These are phyloP conservation scores for Clarireedia homoeocarpa DNA, from an alignment of 2,329 filamentous ascomycete genomes.

Conservation along the genomic window DNA sequence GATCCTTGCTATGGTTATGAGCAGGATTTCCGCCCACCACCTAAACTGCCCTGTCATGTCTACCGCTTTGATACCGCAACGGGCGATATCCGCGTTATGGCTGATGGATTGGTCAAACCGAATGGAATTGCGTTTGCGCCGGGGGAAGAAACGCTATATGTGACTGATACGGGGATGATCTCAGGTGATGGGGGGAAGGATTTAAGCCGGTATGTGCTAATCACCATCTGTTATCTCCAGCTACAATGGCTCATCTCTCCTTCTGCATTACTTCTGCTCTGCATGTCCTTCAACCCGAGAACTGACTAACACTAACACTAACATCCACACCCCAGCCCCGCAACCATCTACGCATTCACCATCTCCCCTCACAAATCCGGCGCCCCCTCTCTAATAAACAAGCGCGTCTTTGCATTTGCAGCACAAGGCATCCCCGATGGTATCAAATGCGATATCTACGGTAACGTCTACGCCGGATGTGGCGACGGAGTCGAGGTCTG, in stretches of 20 bases:
- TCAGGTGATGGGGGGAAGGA: conserved; percentile 16
- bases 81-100: conserved; percentile 45
- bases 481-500: conserved; percentile 49
- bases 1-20: conserved; percentile 52
- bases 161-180: conserved; percentile 47
- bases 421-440: conserved; percentile 51
- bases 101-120: conserved; percentile 47
- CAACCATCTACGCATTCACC: conserved; percentile 18
- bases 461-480: conserved; percentile 48
- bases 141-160: conserved; percentile 42
- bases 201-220: conserved; percentile 10
- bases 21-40: conserved; percentile 48
- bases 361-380: conserved; percentile 12
- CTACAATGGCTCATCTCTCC: not conserved
- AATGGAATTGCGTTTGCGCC: conserved; percentile 53
- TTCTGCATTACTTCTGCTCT: not conserved
- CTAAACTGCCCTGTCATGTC: conserved; percentile 48
- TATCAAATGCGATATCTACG: conserved; percentile 43
- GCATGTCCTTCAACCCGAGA: too few species aligned
- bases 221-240: not conserved
- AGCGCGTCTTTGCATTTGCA: conserved; percentile 45
- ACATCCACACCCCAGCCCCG: not conserved
- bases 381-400: conserved; percentile 19
- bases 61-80: conserved; percentile 47
- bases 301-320: not conserved